Evolutionary conservation across 179 eudicot species (phyloP).

Genomic region (Vitellaria paradoxa): DNA sequence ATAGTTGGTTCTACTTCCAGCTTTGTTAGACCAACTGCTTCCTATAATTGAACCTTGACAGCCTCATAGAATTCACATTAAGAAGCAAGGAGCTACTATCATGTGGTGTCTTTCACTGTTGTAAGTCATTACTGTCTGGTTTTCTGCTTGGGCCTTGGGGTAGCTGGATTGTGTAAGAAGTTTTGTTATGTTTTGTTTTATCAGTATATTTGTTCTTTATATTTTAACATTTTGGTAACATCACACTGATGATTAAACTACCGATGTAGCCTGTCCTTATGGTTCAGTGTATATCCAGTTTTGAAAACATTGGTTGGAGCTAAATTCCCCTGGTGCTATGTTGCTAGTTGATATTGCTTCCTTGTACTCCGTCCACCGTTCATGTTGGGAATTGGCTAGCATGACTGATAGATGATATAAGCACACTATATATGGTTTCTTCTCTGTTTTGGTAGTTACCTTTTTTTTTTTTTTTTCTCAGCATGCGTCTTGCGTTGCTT

Average conservation of each 20-base stretch:
- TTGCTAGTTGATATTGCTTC: neutral
- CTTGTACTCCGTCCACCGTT: neutral
- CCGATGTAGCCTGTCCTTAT: neutral
- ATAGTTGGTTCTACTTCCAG: neutral
- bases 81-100: constrained; percentile 8
- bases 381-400: too few species aligned
- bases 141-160: constrained; percentile 1
- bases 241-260: neutral
- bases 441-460: too few species aligned
- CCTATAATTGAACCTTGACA: neutral
- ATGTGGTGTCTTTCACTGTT: neutral
- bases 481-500: too few species aligned
- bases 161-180: neutral
- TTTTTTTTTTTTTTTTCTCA: too few species aligned
- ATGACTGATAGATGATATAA: too few species aligned
- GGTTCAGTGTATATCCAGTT: neutral
- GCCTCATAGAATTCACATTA: neutral
- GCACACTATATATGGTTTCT: too few species aligned
- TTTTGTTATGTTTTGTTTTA: neutral
- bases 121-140: neutral
- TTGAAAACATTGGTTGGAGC: neutral
- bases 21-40: constrained; percentile 5
- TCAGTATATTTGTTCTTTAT: neutral
- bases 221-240: neutral
- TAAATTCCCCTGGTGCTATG: neutral